Evolutionary conservation across 176 grass and related monocot genomes (phyloP), one percentile per base, ranked within the genome.

Genomic region (Carex kokanica): DNA sequence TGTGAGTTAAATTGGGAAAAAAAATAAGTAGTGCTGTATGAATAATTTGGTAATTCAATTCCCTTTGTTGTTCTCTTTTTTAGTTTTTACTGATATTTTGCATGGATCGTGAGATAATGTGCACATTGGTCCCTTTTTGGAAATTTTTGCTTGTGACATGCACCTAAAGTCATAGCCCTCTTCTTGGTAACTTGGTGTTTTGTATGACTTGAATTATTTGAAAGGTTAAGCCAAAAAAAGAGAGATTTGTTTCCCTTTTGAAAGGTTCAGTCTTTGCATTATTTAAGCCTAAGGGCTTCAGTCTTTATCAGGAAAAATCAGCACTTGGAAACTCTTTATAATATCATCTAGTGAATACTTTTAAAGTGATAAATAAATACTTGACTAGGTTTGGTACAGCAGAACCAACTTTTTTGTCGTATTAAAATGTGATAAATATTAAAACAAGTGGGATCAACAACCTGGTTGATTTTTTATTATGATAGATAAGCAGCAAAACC

Each of bases 71-170:
- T 67, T 17, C 1, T 16, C 32, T 68, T n/a, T 72, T 41, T 45
- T 0, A 18, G 34, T 16, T 41, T 16, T 41, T 16, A 20, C 34
- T 69, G 34, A 18, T 74, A 74, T 49, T 51, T 74, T 49, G 12
- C 1, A 53, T 75, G 72, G 47, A 53, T 5, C 13, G 47, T 54
- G 18, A 45, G 10, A 14, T 54, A 27, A 75, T 13, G 23, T 31
- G 72, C 29, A 54, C 29, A 8, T 20, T 7, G 21, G 1, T 12
- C n/a, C 41, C 24, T 15, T 55, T 77, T 77, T 77, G 11, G 49
- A 6, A 77, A 31, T 77, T 77, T 74, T 27, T 74, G n/a, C 45
- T 74, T 74, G 20, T 74, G 70, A 74, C 14, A 47, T n/a, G 45
- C 45, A 47, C 45, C 45, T 11, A 47, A 43, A 43, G 11, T 23